Base-by-base conservation (phyloP, 2,329 filamentous ascomycete genomes). In the Juglanconis sp. region DNA sequence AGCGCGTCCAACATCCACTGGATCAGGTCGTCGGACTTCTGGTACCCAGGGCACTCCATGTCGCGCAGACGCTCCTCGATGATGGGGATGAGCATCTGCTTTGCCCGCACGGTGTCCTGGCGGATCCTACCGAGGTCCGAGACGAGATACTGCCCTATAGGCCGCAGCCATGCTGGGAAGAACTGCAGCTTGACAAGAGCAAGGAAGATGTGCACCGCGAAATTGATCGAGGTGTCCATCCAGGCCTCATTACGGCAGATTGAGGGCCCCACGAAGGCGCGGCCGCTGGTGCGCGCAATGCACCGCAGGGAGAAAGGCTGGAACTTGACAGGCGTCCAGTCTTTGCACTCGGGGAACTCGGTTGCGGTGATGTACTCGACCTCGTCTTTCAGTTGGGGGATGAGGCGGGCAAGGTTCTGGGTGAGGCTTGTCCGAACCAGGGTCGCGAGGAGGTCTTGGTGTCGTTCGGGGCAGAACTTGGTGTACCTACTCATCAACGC, bases 311-410 rank as follows among this genome's bases (percentile, higher is more conserved):
- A 72, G 59, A 84, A 79, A 0, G 78, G 77, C 42, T 83, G 80
- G 65, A 84, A 76, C 64, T 77, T 79, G 54, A 84, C 77, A 0
- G 80, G 68, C 1, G 79, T 83, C 83, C 83, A 86, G 62, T 85
- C 82, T 57, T 78, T 70, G 64, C 79, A 82, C 15, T 73, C 69
- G 5, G 80, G 79, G 46, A 83, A 81, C 66, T 82, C 80, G 1
- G 76, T 75, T 10, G 72, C 74, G 5, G 79, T 63, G 32, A 81
- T 74, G 61, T 75, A 70, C 61, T 81, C 77, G 24, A 82, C 69
- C 65, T 82, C 80, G 31, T 74, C 69, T 59, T 77, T 80, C 30
- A 82, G 72, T 57, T 73, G 74, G 5, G 80, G 78, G 1, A 77
- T 70, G 53, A 82, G 73, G 24, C 76, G 73, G 2, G 75, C 74